Evolutionary conservation across 805 yeast genomes (phyloP), one percentile per base, ranked within the genome.

Genomic region (Cyberlindnera sargentensis): DNA sequence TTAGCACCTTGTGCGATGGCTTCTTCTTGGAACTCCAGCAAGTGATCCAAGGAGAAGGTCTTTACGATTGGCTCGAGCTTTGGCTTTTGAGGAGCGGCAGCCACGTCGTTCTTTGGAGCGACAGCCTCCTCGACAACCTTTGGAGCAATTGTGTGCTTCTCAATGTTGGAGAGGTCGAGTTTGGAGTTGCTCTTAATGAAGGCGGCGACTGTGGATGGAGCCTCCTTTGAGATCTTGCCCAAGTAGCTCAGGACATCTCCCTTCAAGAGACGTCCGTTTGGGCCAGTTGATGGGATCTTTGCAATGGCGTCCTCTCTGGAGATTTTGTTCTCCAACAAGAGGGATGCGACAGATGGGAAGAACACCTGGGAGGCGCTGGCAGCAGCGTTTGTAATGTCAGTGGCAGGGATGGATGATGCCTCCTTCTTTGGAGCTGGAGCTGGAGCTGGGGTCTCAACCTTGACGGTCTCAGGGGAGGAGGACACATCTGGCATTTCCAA

Each of bases 241-340:
- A 90, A 57, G 59, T 77, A 80, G 0, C 95, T 93, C 51, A 90
- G 71, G 1, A 90, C 91, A 62, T 91, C 99, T 49, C 98, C 98
- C 66, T 84, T 86, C 50, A 91, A 71, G 34, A 91, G 61, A 57
- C 95, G 75, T 8, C 98, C 98, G 44, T 80, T 74, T 28, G 95
- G 95, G 23, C 98, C 99, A 1, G 95, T 73, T 6, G 96, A 95
- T 34, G 76, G 68, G 55, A 91, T 86, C 49, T 82, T 78, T 7
- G 68, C 56, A 23, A 84, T 48, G 2, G 96, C 96, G 26, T 84
- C 91, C 35, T 74, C 82, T 44, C 62, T 65, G 2, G 91, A 74
- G 45, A 91, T 80, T 42, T 72, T 62, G 57, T 87, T 73, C 45
- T 70, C 70, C 34, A 73, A 76, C 33, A 91, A 68, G 28, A 91